These are phyloP conservation scores for Populus euphratica DNA, from an alignment of 345 rosid species.

Conservation along the genomic window DNA sequence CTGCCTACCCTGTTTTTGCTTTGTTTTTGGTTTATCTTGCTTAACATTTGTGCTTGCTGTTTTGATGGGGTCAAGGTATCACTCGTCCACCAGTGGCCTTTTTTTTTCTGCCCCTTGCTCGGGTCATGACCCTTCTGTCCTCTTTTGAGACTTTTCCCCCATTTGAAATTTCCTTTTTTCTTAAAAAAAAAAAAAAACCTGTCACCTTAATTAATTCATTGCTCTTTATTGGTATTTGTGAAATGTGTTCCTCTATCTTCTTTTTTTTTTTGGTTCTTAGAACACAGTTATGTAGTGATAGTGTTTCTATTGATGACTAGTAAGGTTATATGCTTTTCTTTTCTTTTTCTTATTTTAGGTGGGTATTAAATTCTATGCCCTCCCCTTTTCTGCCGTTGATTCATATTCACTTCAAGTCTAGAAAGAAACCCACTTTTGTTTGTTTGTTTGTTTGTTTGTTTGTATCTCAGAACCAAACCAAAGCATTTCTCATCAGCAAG, in stretches of 20 bases:
- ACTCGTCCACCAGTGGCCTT: not conserved
- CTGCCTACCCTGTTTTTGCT: not conserved
- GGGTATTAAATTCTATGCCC: slow-evolving; percentile 16
- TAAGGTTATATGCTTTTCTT: slow-evolving; percentile 1
- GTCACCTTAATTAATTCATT: not conserved
- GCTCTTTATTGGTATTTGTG: not conserved
- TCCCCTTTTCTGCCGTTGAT: slow-evolving; percentile 1
- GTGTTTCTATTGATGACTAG: not conserved
- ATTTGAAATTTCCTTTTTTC: not conserved
- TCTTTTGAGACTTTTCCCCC: slow-evolving; percentile 5
- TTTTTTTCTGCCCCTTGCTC: not conserved
- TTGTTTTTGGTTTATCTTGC: not conserved
- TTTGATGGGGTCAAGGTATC: slow-evolving; percentile 8
- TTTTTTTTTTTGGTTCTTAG: not conserved
- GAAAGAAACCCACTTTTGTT: not conserved
- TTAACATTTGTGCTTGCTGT: not conserved
- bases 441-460: not conserved
- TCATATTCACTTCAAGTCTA: not conserved
- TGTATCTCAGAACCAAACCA: not conserved
- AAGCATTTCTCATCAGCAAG: slow-evolving; percentile 3
- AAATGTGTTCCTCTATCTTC: not conserved
- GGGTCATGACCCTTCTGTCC: slow-evolving; percentile 5
- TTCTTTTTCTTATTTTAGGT: slow-evolving; percentile 12
- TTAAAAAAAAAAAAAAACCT: not conserved
- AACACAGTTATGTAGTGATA: not conserved